Percentiles rank a stretch among this genome's conserved stretches.
Evolutionary conservation across 2,329 filamentous ascomycete genomes (phyloP).

Genomic region (Paecilomyces formosus): DNA sequence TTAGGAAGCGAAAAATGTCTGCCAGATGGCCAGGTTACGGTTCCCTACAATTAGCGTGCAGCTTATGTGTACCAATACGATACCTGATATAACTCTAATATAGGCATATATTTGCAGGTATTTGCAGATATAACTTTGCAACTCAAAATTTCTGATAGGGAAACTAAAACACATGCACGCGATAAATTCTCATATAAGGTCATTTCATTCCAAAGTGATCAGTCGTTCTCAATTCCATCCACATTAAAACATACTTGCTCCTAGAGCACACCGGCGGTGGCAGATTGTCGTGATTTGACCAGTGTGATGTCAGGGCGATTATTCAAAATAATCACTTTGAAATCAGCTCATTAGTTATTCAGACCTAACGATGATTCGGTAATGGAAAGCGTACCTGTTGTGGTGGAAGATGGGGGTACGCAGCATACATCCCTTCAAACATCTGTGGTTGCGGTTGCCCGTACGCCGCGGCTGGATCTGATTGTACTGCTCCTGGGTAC

Average conservation of each 20-base stretch:
- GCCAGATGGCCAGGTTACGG: background rate
- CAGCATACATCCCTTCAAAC: constrained; percentile 79
- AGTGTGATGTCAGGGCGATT: background rate
- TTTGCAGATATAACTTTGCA: background rate
- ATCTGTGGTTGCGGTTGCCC: constrained; percentile 68
- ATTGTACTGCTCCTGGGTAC: constrained; percentile 73
- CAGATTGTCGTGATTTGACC: background rate
- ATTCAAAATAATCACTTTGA: background rate
- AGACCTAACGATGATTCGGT: background rate
- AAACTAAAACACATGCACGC: background rate
- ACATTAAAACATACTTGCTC: background rate
- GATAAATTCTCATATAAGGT: background rate
- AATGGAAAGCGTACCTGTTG: constrained; percentile 60
- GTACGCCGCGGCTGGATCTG: constrained; percentile 63
- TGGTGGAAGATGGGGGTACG: constrained; percentile 68
- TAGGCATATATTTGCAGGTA: background rate
- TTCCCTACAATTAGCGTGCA: background rate
- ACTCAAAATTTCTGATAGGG: background rate
- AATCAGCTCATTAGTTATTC: background rate
- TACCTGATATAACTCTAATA: background rate
- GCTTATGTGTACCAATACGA: background rate
- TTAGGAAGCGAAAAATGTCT: constrained; percentile 5
- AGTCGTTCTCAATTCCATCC: background rate
- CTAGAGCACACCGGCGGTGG: background rate
- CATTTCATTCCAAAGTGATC: background rate